Evolutionary conservation across 441 rosid species (phyloP), one percentile per base, ranked within the genome.

Genomic region (Adansonia grandidieri): DNA sequence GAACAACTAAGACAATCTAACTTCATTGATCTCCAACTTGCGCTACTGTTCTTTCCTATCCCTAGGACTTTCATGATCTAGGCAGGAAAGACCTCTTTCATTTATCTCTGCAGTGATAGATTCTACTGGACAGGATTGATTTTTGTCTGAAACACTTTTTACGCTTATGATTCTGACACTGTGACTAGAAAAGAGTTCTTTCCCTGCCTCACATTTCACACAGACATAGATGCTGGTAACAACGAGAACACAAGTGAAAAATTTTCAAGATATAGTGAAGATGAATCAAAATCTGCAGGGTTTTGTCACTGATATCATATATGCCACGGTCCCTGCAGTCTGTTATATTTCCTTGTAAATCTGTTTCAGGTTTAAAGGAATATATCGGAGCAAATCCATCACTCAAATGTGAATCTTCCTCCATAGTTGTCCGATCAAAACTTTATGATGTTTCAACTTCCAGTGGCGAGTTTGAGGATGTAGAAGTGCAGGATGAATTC

Each of bases 341-440:
- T 10, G 64, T 86, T 48, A 63, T 40, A 42, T 73, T 69, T 64
- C 57, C 64, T 77, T 77, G 73, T 83, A 80, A 70, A 73, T 80
- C 62, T 80, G 83, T 61, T 76, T 80, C 90, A 95, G 99, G 97
- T 85, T 86, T 97, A 80, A 95, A 95, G 84, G 98, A 97, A 84
- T 97, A 91, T 80, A 86, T 97, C 67, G 96, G 92, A 83, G 99
- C 98, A 80, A 97, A 92, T 83, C 99, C 98, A 75, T 90, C 88
- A 44, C 84, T 93, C 77, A 90, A 86, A 83, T 80, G 82, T 79
- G 93, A 88, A 82, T 73, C 86, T 78, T 78, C 95, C 20, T 76
- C 86, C 32, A 84, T 87, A 15, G 83, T 90, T 82, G 64, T 90
- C 73, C 90, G 86, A 62, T 86, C 97, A 71, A 92, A 90, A 81